Evolutionary conservation across 768 basidiomycete genomes (phyloP).

Genomic region (Lactarius pseudohatsudake): DNA sequence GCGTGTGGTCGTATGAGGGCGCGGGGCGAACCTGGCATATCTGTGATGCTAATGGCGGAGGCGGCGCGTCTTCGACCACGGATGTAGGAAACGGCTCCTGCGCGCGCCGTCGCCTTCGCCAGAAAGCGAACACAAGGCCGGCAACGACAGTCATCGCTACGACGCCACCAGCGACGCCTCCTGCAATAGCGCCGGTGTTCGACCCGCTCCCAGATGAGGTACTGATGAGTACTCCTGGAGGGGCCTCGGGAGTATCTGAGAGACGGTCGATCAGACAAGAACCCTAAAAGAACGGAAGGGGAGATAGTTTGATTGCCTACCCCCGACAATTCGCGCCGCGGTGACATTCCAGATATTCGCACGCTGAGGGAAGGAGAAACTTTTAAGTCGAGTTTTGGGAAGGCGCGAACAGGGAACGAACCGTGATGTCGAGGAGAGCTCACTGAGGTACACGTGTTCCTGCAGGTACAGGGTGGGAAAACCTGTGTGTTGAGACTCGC

Average conservation of each 20-base stretch:
- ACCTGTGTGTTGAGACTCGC: background rate
- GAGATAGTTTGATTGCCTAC: background rate
- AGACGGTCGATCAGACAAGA: background rate
- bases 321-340: background rate
- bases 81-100: too few relatives aligned
- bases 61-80: too few relatives aligned
- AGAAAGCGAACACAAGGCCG: too few relatives aligned
- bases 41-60: too few relatives aligned
- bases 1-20: too few relatives aligned
- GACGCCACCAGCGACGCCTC: too few relatives aligned
- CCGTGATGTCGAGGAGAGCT: constrained; percentile 14
- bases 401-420: background rate
- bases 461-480: constrained; percentile 13
- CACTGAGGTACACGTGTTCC: constrained; percentile 19
- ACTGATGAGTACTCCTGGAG: background rate
- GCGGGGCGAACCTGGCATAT: too few relatives aligned
- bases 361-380: background rate
- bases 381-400: background rate
- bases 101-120: too few relatives aligned
- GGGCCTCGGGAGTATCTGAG: background rate
- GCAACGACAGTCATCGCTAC: too few relatives aligned
- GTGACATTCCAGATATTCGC: background rate
- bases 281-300: too few relatives aligned
- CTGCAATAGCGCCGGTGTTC: too few relatives aligned
- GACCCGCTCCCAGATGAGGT: too few relatives aligned